Evolutionary conservation across 345 rosid species (phyloP).

Genomic region (Pistacia atlantica): DNA sequence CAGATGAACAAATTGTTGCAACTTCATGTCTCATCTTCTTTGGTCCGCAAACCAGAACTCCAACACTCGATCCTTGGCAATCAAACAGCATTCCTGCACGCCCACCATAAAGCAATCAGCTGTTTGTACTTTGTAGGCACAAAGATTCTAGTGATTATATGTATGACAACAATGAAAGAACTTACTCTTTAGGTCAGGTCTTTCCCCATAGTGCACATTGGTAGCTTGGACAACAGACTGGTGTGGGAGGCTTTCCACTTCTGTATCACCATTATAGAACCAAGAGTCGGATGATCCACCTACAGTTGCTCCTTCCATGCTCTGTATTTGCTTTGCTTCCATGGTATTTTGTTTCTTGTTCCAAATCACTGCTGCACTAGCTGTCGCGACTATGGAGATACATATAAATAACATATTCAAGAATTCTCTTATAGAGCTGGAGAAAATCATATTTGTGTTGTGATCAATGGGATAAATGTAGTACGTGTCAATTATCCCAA

Average conservation of each 20-base stretch:
- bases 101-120: background rate
- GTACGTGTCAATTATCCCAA: constrained; percentile 56
- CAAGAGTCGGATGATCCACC: constrained; percentile 23
- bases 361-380: constrained; percentile 56
- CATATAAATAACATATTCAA: constrained; percentile 48
- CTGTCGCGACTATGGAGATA: constrained; percentile 43
- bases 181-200: constrained; percentile 80
- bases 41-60: constrained; percentile 77
- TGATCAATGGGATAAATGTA: constrained; percentile 62
- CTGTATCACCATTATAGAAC: constrained; percentile 35
- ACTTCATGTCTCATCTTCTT: constrained; percentile 67
- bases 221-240: constrained; percentile 52
- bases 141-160: too few species aligned
- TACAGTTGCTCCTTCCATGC: constrained; percentile 26
- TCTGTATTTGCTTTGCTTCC: constrained; percentile 41
- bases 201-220: constrained; percentile 51
- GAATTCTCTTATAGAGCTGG: constrained; percentile 25
- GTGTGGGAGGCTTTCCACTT: constrained; percentile 60
- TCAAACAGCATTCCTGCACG: constrained; percentile 52
- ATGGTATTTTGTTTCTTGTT: constrained; percentile 49
- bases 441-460: constrained; percentile 31
- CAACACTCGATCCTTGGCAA: constrained; percentile 54
- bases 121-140: too few species aligned
- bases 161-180: background rate
- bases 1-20: constrained; percentile 62